phyloP scores from a whole-genome alignment of 2,329 filamentous ascomycete species.

The Cercospora zeae-maydis region DNA sequence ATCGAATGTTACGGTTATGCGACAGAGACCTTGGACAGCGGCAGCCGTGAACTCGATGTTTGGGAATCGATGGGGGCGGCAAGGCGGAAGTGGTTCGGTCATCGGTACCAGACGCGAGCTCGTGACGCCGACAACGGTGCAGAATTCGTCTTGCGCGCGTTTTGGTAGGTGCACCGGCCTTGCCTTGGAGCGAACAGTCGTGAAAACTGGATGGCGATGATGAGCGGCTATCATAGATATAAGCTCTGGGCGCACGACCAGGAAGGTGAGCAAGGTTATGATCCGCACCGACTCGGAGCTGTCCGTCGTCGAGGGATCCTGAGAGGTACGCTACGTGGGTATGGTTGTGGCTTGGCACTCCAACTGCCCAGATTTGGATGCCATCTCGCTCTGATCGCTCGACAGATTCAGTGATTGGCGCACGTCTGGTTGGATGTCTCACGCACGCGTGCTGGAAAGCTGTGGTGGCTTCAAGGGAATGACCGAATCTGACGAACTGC shows the following conservation, averaged over 20 bases:
- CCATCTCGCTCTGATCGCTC: not conserved
- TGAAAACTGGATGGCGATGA: not conserved
- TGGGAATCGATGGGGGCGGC: not conserved
- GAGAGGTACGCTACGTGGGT: not conserved
- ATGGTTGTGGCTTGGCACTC: constrained; percentile 4
- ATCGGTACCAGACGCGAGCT: not conserved
- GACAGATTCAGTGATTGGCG: not conserved
- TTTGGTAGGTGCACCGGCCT: not conserved
- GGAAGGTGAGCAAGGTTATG: not conserved
- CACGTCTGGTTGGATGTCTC: constrained; percentile 8
- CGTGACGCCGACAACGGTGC: not conserved
- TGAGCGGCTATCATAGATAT: not conserved
- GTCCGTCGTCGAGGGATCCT: constrained; percentile 1
- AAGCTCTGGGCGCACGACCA: not conserved
- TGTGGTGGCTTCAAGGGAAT: not conserved
- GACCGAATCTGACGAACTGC: not conserved
- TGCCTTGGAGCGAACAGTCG: not conserved
- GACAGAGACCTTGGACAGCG: not conserved
- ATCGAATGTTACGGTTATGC: constrained; percentile 8
- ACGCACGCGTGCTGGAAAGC: constrained; percentile 8
- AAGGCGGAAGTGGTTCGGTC: not conserved
- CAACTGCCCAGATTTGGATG: not conserved
- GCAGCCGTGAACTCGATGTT: not conserved
- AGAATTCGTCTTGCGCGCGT: not conserved
- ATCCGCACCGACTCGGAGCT: not conserved